Conservation (phyloP, 2,329 filamentous ascomycete genomes). For the Cladosporium sp. region DNA sequence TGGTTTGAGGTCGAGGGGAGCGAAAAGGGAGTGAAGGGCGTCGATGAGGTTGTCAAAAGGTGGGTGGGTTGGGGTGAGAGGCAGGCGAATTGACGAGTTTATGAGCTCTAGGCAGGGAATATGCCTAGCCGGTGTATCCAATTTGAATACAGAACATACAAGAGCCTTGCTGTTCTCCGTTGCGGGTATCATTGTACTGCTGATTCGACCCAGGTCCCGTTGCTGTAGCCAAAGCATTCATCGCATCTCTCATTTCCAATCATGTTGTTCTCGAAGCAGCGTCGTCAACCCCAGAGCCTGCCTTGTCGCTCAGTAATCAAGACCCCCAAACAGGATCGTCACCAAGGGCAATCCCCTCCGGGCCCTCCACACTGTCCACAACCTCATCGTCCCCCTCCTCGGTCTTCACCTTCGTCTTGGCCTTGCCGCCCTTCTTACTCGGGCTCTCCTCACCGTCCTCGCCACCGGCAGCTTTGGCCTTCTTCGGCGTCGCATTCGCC, state of each 20-base stretch:
- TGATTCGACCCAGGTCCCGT: not conserved
- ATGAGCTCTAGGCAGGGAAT: not conserved
- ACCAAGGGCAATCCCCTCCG: not conserved
- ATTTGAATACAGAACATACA: not conserved
- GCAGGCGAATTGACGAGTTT: not conserved
- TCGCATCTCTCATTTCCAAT: not conserved
- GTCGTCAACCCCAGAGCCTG: not conserved
- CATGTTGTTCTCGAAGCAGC: not conserved
- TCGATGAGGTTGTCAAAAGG: slow-evolving; percentile 73
- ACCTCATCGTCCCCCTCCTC: slow-evolving; percentile 9
- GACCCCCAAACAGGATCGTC: not conserved
- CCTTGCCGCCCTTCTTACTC: slow-evolving; percentile 15
- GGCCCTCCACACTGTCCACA: not conserved
- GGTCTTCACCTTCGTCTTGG: slow-evolving; percentile 8
- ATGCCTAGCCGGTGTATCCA: not conserved
- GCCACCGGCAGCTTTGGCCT: slow-evolving; percentile 1
- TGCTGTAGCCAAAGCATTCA: not conserved
- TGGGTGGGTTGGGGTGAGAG: slow-evolving; percentile 84
- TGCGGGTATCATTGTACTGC: not conserved
- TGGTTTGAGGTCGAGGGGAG: slow-evolving; percentile 90
- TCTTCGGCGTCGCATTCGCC: slow-evolving; percentile 19
- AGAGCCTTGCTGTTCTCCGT: not conserved
- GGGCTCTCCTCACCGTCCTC: slow-evolving; percentile 15
- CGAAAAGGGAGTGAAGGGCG: slow-evolving; percentile 65
- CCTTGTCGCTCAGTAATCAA: not conserved